Percentiles rank a stretch among this genome's conserved stretches.
These are phyloP conservation scores for Leccinum ochraceum DNA, from an alignment of 768 basidiomycete species.

Conservation along the genomic window DNA sequence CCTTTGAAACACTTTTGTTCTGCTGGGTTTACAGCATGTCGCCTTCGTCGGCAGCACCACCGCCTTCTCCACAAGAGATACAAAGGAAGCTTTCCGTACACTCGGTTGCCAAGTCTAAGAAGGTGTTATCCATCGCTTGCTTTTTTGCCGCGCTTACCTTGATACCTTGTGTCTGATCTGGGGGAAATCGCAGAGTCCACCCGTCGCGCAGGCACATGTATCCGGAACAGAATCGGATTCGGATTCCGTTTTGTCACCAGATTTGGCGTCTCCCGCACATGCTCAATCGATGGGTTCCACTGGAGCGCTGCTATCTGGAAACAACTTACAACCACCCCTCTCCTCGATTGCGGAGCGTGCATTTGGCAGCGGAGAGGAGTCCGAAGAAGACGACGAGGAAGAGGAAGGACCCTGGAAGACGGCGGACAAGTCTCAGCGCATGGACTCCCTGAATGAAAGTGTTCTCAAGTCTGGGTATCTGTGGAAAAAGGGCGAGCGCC, in stretches of 20 bases:
- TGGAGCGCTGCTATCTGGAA: slow-evolving; percentile 31
- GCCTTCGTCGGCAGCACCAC: slow-evolving; percentile 40
- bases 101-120: slow-evolving; percentile 54
- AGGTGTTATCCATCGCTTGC: slow-evolving; percentile 33
- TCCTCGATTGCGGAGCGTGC: slow-evolving; percentile 78
- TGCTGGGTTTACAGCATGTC: slow-evolving; percentile 24
- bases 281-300: slow-evolving; percentile 37
- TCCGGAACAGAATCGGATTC: slow-evolving; percentile 89
- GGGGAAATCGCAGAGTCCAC: slow-evolving; percentile 31
- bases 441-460: slow-evolving; percentile 59
- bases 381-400: slow-evolving; percentile 73
- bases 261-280: slow-evolving; percentile 42
- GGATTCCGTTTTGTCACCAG: slow-evolving; percentile 66
- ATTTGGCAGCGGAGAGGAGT: slow-evolving; percentile 71
- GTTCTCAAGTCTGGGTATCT: slow-evolving; percentile 92
- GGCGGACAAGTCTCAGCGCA: slow-evolving; percentile 43
- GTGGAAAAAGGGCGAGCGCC: slow-evolving; percentile 96
- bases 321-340: slow-evolving; percentile 51
- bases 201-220: slow-evolving; percentile 36
- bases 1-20: slow-evolving; percentile 6
- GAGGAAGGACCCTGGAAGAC: slow-evolving; percentile 67
- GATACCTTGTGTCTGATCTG: slow-evolving; percentile 17
- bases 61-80: slow-evolving; percentile 86
- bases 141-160: not conserved
- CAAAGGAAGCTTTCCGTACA: slow-evolving; percentile 83